These are phyloP conservation scores for Lepiota venenata DNA, from an alignment of 768 basidiomycete species.

Conservation along the genomic window DNA sequence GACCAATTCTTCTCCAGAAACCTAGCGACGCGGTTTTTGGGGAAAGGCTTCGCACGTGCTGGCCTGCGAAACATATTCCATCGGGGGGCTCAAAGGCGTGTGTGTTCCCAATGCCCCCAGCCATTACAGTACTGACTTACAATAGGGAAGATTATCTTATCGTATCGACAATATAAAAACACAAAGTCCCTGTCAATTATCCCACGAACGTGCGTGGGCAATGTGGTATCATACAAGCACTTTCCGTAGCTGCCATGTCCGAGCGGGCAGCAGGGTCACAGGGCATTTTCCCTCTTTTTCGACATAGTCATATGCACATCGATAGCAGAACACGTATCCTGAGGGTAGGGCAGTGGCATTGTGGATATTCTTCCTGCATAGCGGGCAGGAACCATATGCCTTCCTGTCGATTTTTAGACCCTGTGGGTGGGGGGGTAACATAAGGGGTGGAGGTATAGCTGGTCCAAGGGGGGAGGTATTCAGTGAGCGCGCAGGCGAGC, in stretches of 20 bases:
- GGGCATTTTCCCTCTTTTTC: slow-evolving; percentile 80
- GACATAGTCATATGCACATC: slow-evolving; percentile 83
- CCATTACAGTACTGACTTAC: no score
- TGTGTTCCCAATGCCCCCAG: no score
- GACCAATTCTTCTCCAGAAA: no score
- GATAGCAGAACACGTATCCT: slow-evolving; percentile 94
- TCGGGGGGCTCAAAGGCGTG: no score
- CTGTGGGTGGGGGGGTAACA: slow-evolving; percentile 71
- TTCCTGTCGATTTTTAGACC: slow-evolving; percentile 61
- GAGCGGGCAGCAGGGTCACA: slow-evolving; percentile 75
- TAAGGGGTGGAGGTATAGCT: slow-evolving; percentile 71
- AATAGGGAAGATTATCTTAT: slow-evolving; percentile 7
- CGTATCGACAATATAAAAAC: slow-evolving; percentile 6
- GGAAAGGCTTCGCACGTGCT: no score
- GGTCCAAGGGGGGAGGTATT: slow-evolving; percentile 62
- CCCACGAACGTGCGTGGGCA: slow-evolving; percentile 48
- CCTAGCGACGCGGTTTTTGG: no score
- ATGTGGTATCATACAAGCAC: slow-evolving; percentile 60
- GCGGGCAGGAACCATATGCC: slow-evolving; percentile 79
- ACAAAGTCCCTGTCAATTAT: slow-evolving; percentile 16
- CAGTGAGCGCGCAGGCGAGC: slow-evolving; percentile 78
- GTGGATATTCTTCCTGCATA: slow-evolving; percentile 68
- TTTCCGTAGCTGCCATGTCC: slow-evolving; percentile 82
- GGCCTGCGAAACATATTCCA: no score
- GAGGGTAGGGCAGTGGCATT: slow-evolving; percentile 91